A percentile compares a stretch with the other conserved stretches of the same genome.
Evolutionary conservation across 768 basidiomycete species (phyloP).

Genomic region (Collybia nuda): DNA sequence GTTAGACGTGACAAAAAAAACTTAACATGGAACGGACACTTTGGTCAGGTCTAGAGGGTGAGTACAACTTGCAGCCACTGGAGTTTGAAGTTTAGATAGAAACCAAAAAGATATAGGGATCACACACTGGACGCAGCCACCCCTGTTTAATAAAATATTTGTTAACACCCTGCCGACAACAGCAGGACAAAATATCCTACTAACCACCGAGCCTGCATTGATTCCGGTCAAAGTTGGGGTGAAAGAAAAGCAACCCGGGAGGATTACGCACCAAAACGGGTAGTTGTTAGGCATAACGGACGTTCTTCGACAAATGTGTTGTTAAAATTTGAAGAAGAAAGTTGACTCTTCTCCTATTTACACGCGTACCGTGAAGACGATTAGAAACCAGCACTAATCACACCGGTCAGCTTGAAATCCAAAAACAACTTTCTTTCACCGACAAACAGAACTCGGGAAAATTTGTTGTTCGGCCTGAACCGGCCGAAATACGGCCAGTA

Average conservation of each 20-base stretch:
- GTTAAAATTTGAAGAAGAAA: conserved; percentile 18
- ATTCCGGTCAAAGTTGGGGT: conserved; percentile 7
- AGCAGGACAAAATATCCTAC: conserved; percentile 6
- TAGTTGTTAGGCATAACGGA: conserved; percentile 35
- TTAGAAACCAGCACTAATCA: no score
- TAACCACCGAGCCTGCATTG: conserved; percentile 65
- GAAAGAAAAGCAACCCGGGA: conserved; percentile 3
- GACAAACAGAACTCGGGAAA: neutral
- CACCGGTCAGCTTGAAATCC: no score
- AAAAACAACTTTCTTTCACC: no score
- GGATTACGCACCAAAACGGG: conserved; percentile 48
- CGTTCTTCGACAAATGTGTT: conserved; percentile 15
- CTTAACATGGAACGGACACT: conserved; percentile 50
- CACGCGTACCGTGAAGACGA: no score
- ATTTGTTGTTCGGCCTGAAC: no score
- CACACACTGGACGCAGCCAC: conserved; percentile 63
- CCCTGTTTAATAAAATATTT: conserved; percentile 31
- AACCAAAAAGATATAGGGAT: neutral
- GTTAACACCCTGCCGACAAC: no score
- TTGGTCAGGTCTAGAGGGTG: conserved; percentile 87
- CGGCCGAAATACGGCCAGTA: no score
- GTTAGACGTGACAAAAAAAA: conserved; percentile 2
- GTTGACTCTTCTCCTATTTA: conserved; percentile 14
- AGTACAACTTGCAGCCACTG: conserved; percentile 80
- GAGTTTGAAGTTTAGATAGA: conserved; percentile 3